Evolutionary conservation across 2,329 filamentous ascomycete genomes (phyloP).

Genomic region (Cladosporium sp.): DNA sequence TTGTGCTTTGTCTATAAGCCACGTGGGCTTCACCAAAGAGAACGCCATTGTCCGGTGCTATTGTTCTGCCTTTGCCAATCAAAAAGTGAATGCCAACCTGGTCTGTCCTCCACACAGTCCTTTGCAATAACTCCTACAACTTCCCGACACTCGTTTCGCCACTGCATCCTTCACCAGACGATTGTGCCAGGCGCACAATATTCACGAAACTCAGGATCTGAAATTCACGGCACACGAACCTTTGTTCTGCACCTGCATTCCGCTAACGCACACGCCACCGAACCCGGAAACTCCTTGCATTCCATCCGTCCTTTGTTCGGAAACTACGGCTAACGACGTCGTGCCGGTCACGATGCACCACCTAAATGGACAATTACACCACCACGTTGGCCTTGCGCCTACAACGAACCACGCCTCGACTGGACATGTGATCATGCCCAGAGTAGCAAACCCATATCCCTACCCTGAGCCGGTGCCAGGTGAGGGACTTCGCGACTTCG

Average conservation of each 20-base stretch:
- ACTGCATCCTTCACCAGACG: background rate
- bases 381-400: conserved; percentile 8
- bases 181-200: conserved; percentile 10
- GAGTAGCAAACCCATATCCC: background rate
- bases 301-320: conserved; percentile 8
- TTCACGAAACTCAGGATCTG: background rate
- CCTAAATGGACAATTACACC: conserved; percentile 1
- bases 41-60: conserved; percentile 3
- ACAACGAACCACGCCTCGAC: background rate
- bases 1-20: conserved; percentile 7
- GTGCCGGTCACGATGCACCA: conserved; percentile 9
- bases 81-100: background rate
- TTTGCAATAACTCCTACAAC: background rate
- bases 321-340: background rate
- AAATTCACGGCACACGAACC: background rate
- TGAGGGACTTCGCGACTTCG: conserved; percentile 17
- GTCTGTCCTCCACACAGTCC: background rate
- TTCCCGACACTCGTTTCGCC: background rate
- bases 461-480: background rate
- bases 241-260: conserved; percentile 3
- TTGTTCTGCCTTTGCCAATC: background rate
- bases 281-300: conserved; percentile 6
- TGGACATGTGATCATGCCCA: conserved; percentile 1
- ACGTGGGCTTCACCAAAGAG: background rate
- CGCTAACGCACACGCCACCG: background rate